phyloP scores from a whole-genome alignment of 192 early-diverging fungal species.

The Powellomyces hirtus region DNA sequence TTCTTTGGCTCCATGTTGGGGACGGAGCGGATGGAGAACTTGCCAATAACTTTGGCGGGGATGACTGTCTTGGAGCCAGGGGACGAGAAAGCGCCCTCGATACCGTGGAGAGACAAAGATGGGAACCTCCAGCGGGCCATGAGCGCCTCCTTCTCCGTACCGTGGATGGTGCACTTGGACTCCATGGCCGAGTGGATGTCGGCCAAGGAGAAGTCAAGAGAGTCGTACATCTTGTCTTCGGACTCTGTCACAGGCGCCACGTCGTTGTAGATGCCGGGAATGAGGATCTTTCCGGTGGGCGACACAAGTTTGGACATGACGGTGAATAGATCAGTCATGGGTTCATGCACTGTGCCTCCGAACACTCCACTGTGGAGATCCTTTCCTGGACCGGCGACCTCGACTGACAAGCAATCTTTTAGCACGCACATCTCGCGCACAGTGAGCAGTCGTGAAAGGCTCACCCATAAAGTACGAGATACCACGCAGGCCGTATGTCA shows the following conservation, averaged over 20 bases:
- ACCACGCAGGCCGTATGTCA: slow-evolving; percentile 95
- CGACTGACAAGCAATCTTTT: slow-evolving; percentile 51
- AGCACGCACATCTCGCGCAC: not conserved
- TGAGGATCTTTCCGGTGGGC: slow-evolving; percentile 81
- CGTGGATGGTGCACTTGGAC: slow-evolving; percentile 74
- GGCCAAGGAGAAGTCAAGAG: slow-evolving; percentile 73
- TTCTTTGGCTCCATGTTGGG: slow-evolving; percentile 73
- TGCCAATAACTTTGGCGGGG: slow-evolving; percentile 91
- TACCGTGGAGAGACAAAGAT: slow-evolving; percentile 92
- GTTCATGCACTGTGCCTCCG: slow-evolving; percentile 82
- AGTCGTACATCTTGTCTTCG: slow-evolving; percentile 80
- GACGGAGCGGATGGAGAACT: slow-evolving; percentile 97
- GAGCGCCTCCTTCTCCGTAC: slow-evolving; percentile 71
- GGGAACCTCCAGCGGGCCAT: slow-evolving; percentile 95
- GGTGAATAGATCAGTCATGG: slow-evolving; percentile 91
- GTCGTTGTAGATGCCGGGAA: slow-evolving; percentile 88
- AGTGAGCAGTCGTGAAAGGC: too few species aligned
- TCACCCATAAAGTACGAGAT: slow-evolving; percentile 61
- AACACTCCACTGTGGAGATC: slow-evolving; percentile 98
- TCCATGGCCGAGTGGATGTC: slow-evolving; percentile 81
- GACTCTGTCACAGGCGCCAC: slow-evolving; percentile 82
- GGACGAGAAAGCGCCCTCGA: slow-evolving; percentile 95
- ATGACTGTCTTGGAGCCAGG: slow-evolving; percentile 96
- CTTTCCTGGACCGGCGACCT: slow-evolving; percentile 75
- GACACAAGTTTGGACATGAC: slow-evolving; percentile 83